Evolutionary conservation across 2,329 filamentous ascomycete genomes (phyloP).

Genomic region (Pseudofabraea citricarpa): DNA sequence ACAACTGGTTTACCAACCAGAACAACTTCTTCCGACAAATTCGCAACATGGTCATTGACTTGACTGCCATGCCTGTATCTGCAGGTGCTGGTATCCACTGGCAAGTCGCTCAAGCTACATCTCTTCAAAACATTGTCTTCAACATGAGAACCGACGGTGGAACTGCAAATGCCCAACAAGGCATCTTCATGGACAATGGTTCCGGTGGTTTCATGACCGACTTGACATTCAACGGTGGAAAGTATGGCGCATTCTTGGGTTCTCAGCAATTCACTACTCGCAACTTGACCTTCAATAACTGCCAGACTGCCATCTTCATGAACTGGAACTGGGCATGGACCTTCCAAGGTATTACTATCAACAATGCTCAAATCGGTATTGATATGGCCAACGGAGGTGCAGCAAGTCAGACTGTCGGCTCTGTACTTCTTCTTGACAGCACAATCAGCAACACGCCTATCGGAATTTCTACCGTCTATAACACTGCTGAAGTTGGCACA

Average conservation of each 20-base stretch:
- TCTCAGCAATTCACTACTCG: constrained; percentile 86
- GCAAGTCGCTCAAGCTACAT: constrained; percentile 81
- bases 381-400: constrained; percentile 67
- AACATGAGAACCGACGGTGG: constrained; percentile 66
- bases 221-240: constrained; percentile 77
- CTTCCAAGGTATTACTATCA: constrained; percentile 70
- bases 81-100: constrained; percentile 72
- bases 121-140: constrained; percentile 76
- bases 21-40: constrained; percentile 80
- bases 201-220: constrained; percentile 82
- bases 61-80: constrained; percentile 57
- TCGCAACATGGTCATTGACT: constrained; percentile 76
- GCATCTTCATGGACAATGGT: constrained; percentile 81
- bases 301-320: constrained; percentile 79
- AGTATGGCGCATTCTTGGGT: constrained; percentile 72
- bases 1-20: constrained; percentile 76
- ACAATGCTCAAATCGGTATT: constrained; percentile 69
- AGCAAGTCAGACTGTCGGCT: constrained; percentile 73
- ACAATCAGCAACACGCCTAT: constrained; percentile 69
- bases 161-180: constrained; percentile 61
- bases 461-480: constrained; percentile 74
- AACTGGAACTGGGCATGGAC: constrained; percentile 92
- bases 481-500: constrained; percentile 54
- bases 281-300: constrained; percentile 77
- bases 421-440: constrained; percentile 78